Percentiles rank a stretch among this genome's conserved stretches.
phyloP scores from a whole-genome alignment of 1,139 yeast genomes.

The Taphrina wiesneri region DNA sequence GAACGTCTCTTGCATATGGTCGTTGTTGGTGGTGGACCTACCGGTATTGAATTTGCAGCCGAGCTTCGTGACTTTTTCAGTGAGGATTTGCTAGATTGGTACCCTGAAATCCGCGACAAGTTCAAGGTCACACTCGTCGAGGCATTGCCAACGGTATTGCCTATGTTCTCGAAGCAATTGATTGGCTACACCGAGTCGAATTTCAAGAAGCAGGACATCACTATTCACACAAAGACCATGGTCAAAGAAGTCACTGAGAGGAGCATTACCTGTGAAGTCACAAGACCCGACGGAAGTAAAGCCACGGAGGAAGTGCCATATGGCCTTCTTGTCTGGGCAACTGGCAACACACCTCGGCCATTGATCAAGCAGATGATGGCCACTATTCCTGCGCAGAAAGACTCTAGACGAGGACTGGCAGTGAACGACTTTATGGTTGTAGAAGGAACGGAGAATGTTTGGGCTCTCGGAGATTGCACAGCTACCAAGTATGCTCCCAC shows the following conservation, averaged over 20 bases:
- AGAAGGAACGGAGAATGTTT: conserved; percentile 79
- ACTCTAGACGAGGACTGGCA: conserved; percentile 84
- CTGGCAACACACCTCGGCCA: conserved; percentile 90
- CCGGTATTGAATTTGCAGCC: conserved; percentile 70
- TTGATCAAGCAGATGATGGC: conserved; percentile 67
- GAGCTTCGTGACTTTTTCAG: conserved; percentile 91
- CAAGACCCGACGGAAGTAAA: conserved; percentile 64
- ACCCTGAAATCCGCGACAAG: conserved; percentile 80
- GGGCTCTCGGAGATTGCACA: conserved; percentile 93
- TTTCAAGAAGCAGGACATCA: conserved; percentile 75
- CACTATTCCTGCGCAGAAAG: conserved; percentile 76
- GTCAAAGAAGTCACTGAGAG: conserved; percentile 78
- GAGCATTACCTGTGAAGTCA: conserved; percentile 68
- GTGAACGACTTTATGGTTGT: conserved; percentile 81
- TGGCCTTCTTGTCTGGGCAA: conserved; percentile 94
- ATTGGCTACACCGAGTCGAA: conserved; percentile 82
- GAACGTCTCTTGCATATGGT: conserved; percentile 61
- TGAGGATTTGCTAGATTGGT: conserved; percentile 85
- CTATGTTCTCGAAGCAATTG: conserved; percentile 80
- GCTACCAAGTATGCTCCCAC: conserved; percentile 89
- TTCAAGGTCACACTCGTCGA: conserved; percentile 82
- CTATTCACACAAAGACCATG: conserved; percentile 78
- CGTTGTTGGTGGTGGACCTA: conserved; percentile 71
- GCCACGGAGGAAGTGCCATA: conserved; percentile 71
- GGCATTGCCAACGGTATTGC: conserved; percentile 87